Percentiles rank a stretch among this genome's conserved stretches.
phyloP scores from a whole-genome alignment of 208 protist species.

The Strigomonas oncopelti region DNA sequence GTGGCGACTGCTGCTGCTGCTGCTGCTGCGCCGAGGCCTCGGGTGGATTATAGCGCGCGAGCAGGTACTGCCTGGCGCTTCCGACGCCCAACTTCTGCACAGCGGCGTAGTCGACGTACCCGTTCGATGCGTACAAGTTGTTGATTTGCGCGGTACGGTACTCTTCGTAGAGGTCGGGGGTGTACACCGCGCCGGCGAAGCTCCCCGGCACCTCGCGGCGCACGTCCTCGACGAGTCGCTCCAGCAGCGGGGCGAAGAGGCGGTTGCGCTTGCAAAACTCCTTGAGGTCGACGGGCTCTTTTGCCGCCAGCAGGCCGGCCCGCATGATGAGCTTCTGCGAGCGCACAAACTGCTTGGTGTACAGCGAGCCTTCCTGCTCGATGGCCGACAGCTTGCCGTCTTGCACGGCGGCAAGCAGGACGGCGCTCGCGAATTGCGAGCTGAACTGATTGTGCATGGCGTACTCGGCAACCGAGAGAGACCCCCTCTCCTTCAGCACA shows the following conservation, averaged over 20 bases:
- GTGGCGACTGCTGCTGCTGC: background rate
- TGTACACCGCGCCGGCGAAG: conserved; percentile 48
- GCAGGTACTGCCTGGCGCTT: conserved; percentile 61
- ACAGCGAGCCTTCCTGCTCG: conserved; percentile 45
- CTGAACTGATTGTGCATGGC: conserved; percentile 57
- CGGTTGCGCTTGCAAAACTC: conserved; percentile 51
- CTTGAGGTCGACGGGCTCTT: conserved; percentile 50
- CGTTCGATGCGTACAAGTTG: conserved; percentile 77
- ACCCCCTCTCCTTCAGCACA: conserved; percentile 57
- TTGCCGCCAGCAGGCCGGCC: conserved; percentile 56
- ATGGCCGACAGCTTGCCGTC: conserved; percentile 37
- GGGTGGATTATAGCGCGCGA: conserved; percentile 49
- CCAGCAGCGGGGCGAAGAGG: conserved; percentile 52
- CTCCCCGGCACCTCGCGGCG: conserved; percentile 44
- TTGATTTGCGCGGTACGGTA: conserved; percentile 44
- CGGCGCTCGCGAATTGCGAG: conserved; percentile 48
- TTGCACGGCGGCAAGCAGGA: conserved; percentile 46
- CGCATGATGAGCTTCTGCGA: conserved; percentile 62
- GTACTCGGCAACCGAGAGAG: conserved; percentile 55
- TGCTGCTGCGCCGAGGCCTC: conserved; percentile 1
- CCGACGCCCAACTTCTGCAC: conserved; percentile 47
- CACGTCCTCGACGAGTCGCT: conserved; percentile 32
- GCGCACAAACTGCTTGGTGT: conserved; percentile 69
- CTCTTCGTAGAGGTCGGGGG: conserved; percentile 46
- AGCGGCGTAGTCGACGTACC: conserved; percentile 58